phyloP scores from a whole-genome alignment of 2,329 filamentous ascomycete species.

The Alternaria arborescens region DNA sequence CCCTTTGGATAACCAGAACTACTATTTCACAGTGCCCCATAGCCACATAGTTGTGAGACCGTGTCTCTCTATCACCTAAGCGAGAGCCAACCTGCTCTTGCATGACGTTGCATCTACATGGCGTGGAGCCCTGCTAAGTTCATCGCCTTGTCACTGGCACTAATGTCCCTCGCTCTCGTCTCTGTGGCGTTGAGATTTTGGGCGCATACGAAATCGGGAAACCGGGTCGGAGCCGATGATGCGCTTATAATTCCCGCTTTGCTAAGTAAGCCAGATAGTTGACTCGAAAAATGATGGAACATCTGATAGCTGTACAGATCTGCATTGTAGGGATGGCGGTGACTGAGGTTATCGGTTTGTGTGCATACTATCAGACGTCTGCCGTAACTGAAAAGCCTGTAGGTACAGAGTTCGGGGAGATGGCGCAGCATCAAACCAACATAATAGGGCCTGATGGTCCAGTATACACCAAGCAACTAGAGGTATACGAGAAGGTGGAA shows the following conservation, averaged over 20 bases:
- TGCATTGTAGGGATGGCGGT: neutral
- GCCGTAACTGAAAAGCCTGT: neutral
- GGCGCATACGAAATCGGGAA: neutral
- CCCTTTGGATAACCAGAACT: no score
- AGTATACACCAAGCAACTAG: neutral
- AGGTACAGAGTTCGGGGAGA: conserved; percentile 1
- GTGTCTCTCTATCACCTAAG: no score
- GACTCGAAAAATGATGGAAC: neutral
- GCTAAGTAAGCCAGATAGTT: neutral
- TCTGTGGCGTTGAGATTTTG: neutral
- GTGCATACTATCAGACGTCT: neutral
- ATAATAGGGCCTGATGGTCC: neutral
- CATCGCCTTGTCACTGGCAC: neutral
- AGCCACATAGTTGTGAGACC: no score
- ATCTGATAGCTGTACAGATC: neutral
- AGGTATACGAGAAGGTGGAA: neutral
- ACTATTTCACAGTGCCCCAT: no score
- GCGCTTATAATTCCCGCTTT: neutral
- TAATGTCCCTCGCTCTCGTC: neutral
- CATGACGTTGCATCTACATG: neutral
- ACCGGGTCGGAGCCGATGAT: neutral
- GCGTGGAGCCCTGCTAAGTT: conserved; percentile 1
- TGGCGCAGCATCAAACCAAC: conserved; percentile 6
- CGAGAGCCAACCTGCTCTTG: no score
- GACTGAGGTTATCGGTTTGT: neutral